Evolutionary conservation across 2,329 filamentous ascomycete species (phyloP), one percentile per base, ranked within the genome.

Genomic region (Fusarium euwallaceae): DNA sequence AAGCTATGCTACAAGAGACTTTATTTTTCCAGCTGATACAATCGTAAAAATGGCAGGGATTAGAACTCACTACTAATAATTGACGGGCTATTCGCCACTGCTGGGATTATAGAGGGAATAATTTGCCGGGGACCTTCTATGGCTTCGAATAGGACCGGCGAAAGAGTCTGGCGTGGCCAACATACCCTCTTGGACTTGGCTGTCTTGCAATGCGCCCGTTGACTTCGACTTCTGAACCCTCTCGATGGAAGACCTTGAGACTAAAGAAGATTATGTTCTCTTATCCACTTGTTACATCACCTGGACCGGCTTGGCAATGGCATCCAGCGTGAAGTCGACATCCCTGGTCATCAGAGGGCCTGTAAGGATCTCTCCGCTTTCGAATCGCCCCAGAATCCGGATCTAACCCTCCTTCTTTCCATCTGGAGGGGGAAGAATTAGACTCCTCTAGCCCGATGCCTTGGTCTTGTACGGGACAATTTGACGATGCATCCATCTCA

Each of bases 141-240:
- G 64, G 68, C 11, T 48, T 10, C 36, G 64, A 12, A 6, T n/a
- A 10, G 64, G 56, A 12, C 37, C 37, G 12, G 8, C 16, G 7
- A 16, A 29, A 6, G 39, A 48, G 10, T n/a, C 29, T 17, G 41
- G 27, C 4, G 20, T 24, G 7, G 11, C 29, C 4, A 9, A 14
- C 2, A 24, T 61, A 3, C 64, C 64, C 4, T 71, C 67, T n/a
- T 72, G 70, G 68, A 58, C 61, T 12, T 71, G 68, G 68, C 34
- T 72, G 2, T 71, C 68, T 34, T 59, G 58, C 41, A 9, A 20
- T 17, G 12, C 29, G 12, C 10, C 6, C 2, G 0, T 69, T 20
- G 0, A 5, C 17, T 17, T 69, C 3, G 17, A 6, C 14, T 70
- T 56, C 12, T 70, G 60, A 53, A 11, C 20, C 6, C 32, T 55